phyloP scores from a whole-genome alignment of 164 flowering plant species.

The Umbilicus rupestris region DNA sequence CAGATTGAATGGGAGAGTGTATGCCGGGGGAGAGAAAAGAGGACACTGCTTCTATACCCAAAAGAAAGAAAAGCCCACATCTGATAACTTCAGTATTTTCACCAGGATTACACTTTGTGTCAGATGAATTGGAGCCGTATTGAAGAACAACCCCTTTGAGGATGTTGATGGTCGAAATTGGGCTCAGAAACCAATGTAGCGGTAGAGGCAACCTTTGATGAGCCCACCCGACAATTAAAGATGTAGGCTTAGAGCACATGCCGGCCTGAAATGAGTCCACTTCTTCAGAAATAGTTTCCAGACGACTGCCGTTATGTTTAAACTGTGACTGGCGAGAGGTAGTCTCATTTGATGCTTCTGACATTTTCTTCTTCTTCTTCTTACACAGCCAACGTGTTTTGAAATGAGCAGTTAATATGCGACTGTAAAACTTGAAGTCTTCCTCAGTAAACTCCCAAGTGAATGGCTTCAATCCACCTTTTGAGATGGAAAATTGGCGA shows the following conservation, averaged over 20 bases:
- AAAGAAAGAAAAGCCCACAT: slow-evolving; percentile 70
- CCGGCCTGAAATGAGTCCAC: slow-evolving; percentile 20
- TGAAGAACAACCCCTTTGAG: slow-evolving; percentile 14
- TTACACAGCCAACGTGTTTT: slow-evolving; percentile 54
- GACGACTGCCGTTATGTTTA: slow-evolving; percentile 18
- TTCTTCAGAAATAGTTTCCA: slow-evolving; percentile 82
- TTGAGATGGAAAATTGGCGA: slow-evolving; percentile 20
- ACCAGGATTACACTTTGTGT: slow-evolving; percentile 14
- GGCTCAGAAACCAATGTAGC: slow-evolving; percentile 83
- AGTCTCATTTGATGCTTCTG: slow-evolving; percentile 13
- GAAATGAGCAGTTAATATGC: slow-evolving; percentile 48
- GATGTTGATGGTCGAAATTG: slow-evolving; percentile 39
- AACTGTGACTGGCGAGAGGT: slow-evolving; percentile 8
- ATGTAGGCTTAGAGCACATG: slow-evolving; percentile 14
- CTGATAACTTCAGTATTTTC: slow-evolving; percentile 41
- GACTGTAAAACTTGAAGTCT: slow-evolving; percentile 40
- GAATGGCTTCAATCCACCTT: slow-evolving; percentile 20
- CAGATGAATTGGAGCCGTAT: slow-evolving; percentile 10
- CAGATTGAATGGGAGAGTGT: slow-evolving; percentile 32
- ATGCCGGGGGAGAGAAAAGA: slow-evolving; percentile 18
- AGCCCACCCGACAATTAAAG: slow-evolving; percentile 63
- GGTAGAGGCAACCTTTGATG: slow-evolving; percentile 89
- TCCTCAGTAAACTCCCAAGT: slow-evolving; percentile 45
- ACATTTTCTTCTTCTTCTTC: slow-evolving; percentile 36
- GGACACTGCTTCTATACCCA: slow-evolving; percentile 69